Evolutionary conservation across 108 stramenopile genomes (phyloP).

Genomic region (Skeletonema grethae): DNA sequence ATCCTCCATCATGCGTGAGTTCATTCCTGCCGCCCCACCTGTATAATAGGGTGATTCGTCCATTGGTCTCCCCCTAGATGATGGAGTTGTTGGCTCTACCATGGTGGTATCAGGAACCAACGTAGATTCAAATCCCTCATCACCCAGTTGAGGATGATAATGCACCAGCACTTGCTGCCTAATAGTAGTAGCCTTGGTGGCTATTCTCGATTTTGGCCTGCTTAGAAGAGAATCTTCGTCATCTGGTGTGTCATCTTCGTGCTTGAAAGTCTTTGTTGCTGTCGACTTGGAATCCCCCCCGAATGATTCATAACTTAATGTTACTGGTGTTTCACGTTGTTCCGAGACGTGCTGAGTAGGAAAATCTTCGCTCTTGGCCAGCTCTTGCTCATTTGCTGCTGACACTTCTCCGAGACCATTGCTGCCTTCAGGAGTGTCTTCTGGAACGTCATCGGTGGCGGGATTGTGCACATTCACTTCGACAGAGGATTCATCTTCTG

Average conservation of each 20-base stretch:
- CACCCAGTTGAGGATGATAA: constrained; percentile 53
- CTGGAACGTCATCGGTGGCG: background rate
- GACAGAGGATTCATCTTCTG: background rate
- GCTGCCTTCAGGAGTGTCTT: background rate
- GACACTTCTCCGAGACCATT: background rate
- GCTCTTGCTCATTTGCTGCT: no score
- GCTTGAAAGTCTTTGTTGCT: background rate
- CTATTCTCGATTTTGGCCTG: constrained; percentile 1
- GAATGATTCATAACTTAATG: background rate
- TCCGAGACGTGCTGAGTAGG: no score
- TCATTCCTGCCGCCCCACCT: constrained; percentile 23
- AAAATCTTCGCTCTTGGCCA: no score
- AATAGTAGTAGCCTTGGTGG: background rate
- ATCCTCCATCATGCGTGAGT: constrained; percentile 46
- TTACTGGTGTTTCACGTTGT: background rate
- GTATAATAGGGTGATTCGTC: constrained; percentile 4
- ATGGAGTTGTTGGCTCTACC: background rate
- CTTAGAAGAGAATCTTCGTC: background rate
- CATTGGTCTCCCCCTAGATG: background rate
- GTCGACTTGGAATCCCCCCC: background rate
- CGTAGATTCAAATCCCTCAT: constrained; percentile 51
- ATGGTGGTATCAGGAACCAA: constrained; percentile 17
- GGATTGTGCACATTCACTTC: background rate
- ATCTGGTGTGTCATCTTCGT: background rate
- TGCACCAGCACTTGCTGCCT: constrained; percentile 43